phyloP scores from a whole-genome alignment of 176 grass and related monocot species.

The Aegilops longissima region DNA sequence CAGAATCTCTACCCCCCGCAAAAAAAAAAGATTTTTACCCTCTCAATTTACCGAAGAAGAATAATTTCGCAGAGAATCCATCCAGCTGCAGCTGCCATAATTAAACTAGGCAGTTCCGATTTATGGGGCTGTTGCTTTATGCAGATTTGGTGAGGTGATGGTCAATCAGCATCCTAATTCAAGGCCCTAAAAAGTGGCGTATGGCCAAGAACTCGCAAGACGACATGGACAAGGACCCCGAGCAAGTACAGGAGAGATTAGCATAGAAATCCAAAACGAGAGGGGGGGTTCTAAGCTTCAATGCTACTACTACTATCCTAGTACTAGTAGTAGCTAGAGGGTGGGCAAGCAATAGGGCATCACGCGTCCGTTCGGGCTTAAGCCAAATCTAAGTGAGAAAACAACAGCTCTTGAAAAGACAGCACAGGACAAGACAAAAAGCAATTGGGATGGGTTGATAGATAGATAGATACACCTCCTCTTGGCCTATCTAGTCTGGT shows the following conservation, averaged over 20 bases:
- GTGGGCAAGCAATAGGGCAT: neutral
- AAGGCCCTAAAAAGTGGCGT: neutral
- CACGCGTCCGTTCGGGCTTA: slow-evolving; percentile 3
- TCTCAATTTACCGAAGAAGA: neutral
- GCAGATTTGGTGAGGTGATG: slow-evolving; percentile 23
- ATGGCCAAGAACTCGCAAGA: slow-evolving; percentile 22
- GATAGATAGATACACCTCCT: neutral
- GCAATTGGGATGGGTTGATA: slow-evolving; percentile 2
- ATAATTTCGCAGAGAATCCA: neutral
- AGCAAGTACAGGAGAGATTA: slow-evolving; percentile 31
- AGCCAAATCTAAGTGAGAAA: slow-evolving; percentile 34
- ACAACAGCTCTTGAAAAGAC: slow-evolving; percentile 35
- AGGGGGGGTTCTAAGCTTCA: neutral
- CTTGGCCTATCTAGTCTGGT: neutral
- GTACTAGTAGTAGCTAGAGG: neutral
- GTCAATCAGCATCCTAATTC: slow-evolving; percentile 17
- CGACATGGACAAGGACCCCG: slow-evolving; percentile 30
- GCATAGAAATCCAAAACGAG: neutral
- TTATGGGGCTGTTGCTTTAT: neutral
- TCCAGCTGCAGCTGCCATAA: neutral
- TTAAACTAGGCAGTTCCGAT: neutral
- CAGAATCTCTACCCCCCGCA: neutral
- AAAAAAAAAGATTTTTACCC: neutral
- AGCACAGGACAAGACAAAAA: slow-evolving; percentile 57
- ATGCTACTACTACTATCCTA: neutral